phyloP scores from a whole-genome alignment of 305 asterid species.

The Solanum chacoense region DNA sequence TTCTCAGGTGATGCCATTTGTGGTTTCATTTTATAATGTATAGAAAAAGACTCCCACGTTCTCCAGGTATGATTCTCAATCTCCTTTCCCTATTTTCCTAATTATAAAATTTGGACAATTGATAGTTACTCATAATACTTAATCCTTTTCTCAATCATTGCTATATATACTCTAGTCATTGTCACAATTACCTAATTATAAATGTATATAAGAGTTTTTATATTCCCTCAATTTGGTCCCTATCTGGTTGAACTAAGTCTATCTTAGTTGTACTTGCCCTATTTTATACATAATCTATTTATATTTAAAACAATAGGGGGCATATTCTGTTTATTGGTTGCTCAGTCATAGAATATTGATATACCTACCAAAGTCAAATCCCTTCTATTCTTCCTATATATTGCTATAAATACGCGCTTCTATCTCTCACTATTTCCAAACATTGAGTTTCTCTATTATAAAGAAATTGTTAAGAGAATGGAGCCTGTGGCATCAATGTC shows the following conservation, averaged over 20 bases:
- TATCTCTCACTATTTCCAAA: neutral
- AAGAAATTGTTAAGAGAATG: constrained; percentile 14
- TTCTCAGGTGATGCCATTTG: neutral
- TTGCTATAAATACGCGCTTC: constrained; percentile 4
- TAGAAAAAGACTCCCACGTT: constrained; percentile 35
- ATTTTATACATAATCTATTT: neutral
- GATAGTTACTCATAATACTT: constrained; percentile 11
- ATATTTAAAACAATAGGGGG: neutral
- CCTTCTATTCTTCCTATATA: neutral
- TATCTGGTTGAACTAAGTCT: constrained; percentile 22
- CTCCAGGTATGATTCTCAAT: constrained; percentile 26
- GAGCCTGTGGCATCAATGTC: constrained; percentile 31
- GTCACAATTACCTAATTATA: neutral
- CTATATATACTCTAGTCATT: constrained; percentile 9
- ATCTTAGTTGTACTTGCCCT: constrained; percentile 25
- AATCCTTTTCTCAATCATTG: constrained; percentile 35
- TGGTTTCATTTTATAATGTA: neutral
- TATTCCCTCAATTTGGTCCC: constrained; percentile 1
- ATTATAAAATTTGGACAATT: constrained; percentile 2
- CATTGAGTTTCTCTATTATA: neutral
- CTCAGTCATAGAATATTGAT: neutral
- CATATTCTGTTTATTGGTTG: neutral
- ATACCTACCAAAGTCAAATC: constrained; percentile 1
- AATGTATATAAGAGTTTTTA: neutral
- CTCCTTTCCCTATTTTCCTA: neutral